phyloP scores from a whole-genome alignment of 768 basidiomycete genomes.

The Suillus luteus region DNA sequence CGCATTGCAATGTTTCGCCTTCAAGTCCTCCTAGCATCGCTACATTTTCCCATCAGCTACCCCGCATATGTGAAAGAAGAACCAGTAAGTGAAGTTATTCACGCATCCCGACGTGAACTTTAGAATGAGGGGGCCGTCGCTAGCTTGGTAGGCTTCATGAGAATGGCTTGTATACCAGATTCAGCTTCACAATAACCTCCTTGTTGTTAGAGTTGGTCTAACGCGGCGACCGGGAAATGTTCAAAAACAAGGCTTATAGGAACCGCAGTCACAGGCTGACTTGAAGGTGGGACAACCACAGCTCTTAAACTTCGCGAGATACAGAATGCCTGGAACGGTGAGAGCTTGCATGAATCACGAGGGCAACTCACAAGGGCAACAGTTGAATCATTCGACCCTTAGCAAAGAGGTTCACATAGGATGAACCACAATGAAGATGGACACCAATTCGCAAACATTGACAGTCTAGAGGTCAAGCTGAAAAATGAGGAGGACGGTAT shows the following conservation, averaged over 20 bases:
- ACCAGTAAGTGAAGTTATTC: background rate
- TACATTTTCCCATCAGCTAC: background rate
- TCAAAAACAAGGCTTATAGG: background rate
- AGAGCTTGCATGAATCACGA: background rate
- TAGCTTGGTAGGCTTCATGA: background rate
- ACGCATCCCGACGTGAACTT: background rate
- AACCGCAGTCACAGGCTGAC: background rate
- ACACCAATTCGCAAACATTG: background rate
- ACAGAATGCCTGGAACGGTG: background rate
- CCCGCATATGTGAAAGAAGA: conserved; percentile 5
- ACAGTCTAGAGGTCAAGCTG: background rate
- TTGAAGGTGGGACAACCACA: background rate
- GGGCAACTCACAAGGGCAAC: background rate
- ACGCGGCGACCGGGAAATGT: background rate
- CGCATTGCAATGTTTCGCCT: background rate
- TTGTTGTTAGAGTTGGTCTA: background rate
- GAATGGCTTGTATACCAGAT: background rate
- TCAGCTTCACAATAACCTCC: background rate
- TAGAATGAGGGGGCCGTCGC: conserved; percentile 1
- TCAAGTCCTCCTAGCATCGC: background rate
- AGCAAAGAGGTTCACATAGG: background rate
- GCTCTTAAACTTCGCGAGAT: background rate
- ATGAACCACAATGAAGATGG: background rate
- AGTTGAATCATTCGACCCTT: background rate
- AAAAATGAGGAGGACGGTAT: background rate